A percentile compares a stretch with the other conserved stretches of the same genome.
Conservation (phyloP, 140 eudicot species). For the Stevia rebaudiana region DNA sequence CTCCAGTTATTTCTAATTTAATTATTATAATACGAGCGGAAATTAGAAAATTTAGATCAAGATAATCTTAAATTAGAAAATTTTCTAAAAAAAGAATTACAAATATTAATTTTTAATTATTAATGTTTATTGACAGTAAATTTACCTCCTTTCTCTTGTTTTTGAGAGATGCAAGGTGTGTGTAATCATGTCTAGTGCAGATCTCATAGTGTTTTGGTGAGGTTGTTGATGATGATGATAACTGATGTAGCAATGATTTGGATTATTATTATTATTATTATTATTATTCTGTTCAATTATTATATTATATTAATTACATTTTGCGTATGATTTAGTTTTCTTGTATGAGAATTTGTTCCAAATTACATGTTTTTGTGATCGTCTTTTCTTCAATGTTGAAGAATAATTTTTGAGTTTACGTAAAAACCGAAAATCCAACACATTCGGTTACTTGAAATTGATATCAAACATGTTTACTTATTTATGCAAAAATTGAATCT, state of each 20-base stretch:
- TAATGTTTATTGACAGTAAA: slow-evolving; percentile 29
- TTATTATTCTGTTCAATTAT: slow-evolving; percentile 8
- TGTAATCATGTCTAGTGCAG: slow-evolving; percentile 27
- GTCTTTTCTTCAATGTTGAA: background rate
- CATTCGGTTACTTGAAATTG: too few species aligned
- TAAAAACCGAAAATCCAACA: too few species aligned
- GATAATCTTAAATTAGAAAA: slow-evolving; percentile 16
- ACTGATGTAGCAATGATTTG: slow-evolving; percentile 41
- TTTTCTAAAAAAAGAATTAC: slow-evolving; percentile 17
- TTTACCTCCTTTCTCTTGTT: slow-evolving; percentile 21
- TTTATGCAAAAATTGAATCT: too few species aligned
- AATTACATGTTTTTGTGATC: background rate
- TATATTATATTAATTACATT: slow-evolving; percentile 11
- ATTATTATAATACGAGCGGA: slow-evolving; percentile 30
- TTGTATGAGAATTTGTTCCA: slow-evolving; percentile 17
- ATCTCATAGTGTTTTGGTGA: slow-evolving; percentile 37
- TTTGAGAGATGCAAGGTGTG: slow-evolving; percentile 26
- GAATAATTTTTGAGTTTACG: too few species aligned
- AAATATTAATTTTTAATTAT: slow-evolving; percentile 19
- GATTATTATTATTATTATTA: slow-evolving; percentile 23
- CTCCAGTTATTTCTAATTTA: slow-evolving; percentile 26
- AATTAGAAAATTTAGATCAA: slow-evolving; percentile 28
- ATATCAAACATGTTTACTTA: too few species aligned
- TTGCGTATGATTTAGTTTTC: slow-evolving; percentile 7
- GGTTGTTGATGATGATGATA: slow-evolving; percentile 36